phyloP scores from a whole-genome alignment of 768 basidiomycete species.

The Suillus cothurnatus region DNA sequence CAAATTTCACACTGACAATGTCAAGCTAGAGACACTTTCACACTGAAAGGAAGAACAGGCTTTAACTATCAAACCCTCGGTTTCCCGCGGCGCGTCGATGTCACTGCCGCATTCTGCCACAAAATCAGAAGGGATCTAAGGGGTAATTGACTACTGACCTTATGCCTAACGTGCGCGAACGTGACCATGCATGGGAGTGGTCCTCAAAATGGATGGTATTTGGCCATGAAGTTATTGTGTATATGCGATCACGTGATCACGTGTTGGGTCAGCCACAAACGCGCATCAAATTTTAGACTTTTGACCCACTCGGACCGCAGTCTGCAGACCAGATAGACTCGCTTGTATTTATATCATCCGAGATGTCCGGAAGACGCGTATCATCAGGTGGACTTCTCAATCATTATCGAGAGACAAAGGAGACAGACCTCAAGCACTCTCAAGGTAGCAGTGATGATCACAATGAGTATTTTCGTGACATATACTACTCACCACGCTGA shows the following conservation, averaged over 20 bases:
- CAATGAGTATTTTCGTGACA: slow-evolving; percentile 23
- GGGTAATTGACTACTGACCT: no score
- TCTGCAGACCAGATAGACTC: no score
- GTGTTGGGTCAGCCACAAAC: background rate
- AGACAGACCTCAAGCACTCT: slow-evolving; percentile 19
- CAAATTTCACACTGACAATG: no score
- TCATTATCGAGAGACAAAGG: slow-evolving; percentile 3
- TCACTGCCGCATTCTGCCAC: background rate
- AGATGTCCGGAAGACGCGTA: slow-evolving; percentile 17
- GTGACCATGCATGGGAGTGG: no score
- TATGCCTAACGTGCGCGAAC: no score
- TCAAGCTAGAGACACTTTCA: no score
- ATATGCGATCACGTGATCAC: slow-evolving; percentile 23
- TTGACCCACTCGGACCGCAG: background rate
- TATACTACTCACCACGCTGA: background rate
- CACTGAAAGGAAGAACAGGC: background rate
- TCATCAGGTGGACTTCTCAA: background rate
- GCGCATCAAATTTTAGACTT: background rate
- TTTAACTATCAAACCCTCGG: background rate
- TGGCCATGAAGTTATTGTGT: background rate
- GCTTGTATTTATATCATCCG: background rate
- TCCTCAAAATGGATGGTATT: no score
- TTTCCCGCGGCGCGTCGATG: background rate
- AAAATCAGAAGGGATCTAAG: background rate
- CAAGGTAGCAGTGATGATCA: slow-evolving; percentile 28